Percentiles rank a stretch among this genome's conserved stretches.
These are phyloP conservation scores for Colletotrichum simmondsii DNA, from an alignment of 2,329 filamentous ascomycete genomes.

Conservation along the genomic window DNA sequence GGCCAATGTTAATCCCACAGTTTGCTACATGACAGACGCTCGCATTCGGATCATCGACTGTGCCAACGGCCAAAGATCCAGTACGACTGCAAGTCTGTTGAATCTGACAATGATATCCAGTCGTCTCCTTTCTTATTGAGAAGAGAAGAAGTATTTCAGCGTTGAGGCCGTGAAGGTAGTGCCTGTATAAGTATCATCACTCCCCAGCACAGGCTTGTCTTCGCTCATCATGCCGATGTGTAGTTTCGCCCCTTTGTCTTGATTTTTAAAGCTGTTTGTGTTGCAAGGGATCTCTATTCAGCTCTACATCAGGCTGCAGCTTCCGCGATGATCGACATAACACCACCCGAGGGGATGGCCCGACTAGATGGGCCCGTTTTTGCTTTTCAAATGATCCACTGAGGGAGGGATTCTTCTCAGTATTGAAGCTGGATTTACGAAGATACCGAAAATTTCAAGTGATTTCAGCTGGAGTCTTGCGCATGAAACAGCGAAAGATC, in stretches of 20 bases:
- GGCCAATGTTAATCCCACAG: background rate
- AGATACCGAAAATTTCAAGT: background rate
- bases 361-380: background rate
- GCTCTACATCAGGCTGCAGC: background rate
- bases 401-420: background rate
- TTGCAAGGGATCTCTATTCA: background rate
- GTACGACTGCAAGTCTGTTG: background rate
- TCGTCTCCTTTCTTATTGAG: background rate
- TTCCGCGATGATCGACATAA: background rate
- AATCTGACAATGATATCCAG: background rate
- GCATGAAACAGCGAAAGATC: background rate
- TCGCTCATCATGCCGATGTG: background rate
- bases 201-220: background rate
- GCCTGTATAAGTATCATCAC: background rate
- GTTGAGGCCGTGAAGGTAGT: background rate
- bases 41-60: background rate
- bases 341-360: background rate
- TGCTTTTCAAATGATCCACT: background rate
- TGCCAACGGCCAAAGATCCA: background rate
- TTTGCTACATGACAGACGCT: background rate
- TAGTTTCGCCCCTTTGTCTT: background rate
- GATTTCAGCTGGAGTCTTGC: background rate
- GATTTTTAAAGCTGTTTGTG: background rate
- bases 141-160: background rate
- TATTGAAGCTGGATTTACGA: background rate